A percentile compares a stretch with the other conserved stretches of the same genome.
Conservation (phyloP, 2,329 filamentous ascomycete genomes). For the Trichoderma koningiopsis region DNA sequence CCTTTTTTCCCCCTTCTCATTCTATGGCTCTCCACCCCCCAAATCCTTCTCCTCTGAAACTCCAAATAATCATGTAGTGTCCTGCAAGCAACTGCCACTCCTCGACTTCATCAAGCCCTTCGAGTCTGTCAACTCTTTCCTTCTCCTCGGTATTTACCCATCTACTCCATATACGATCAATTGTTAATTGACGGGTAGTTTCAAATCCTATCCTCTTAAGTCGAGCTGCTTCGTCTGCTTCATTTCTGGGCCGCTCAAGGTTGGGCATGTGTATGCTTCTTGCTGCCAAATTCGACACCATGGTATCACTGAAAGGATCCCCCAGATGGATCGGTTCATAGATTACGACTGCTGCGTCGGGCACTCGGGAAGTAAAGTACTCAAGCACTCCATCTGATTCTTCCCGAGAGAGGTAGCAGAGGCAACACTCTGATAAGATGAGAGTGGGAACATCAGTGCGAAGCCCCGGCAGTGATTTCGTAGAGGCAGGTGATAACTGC, state of each 20-base stretch:
- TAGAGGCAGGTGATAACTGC: constrained; percentile 43
- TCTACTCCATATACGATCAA: constrained; percentile 67
- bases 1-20: no score
- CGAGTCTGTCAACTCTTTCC: constrained; percentile 73
- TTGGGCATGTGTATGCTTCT: constrained; percentile 85
- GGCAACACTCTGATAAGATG: constrained; percentile 90
- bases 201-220: constrained; percentile 68
- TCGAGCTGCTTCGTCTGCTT: constrained; percentile 68
- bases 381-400: constrained; percentile 65
- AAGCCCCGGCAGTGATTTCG: constrained; percentile 43
- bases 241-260: constrained; percentile 68
- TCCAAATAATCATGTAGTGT: constrained; percentile 93
- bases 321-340: constrained; percentile 88
- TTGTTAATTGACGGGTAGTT: constrained; percentile 45
- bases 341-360: constrained; percentile 62
- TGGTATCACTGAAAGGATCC: constrained; percentile 86
- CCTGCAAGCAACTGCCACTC: constrained; percentile 85
- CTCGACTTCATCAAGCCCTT: constrained; percentile 93
- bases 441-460: constrained; percentile 71
- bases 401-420: constrained; percentile 77
- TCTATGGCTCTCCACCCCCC: constrained; percentile 28
- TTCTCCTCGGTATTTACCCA: constrained; percentile 76
- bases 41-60: constrained; percentile 57
- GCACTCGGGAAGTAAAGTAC: constrained; percentile 61
- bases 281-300: constrained; percentile 85